Evolutionary conservation across 306 rosid genomes (phyloP).

Genomic region (Boehmeria nivea): DNA sequence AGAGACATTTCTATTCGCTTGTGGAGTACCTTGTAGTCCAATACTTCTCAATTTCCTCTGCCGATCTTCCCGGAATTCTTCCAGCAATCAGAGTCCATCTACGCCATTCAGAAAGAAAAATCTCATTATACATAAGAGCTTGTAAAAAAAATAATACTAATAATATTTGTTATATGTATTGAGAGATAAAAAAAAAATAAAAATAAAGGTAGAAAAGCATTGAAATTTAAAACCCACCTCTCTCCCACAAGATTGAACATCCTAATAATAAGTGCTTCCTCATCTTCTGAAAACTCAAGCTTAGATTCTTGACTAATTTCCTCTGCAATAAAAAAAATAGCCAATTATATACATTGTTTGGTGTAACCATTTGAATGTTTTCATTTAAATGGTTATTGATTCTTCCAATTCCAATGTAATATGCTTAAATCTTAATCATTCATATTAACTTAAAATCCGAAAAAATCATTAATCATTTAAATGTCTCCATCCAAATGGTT

Average conservation of each 20-base stretch:
- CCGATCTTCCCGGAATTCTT: slow-evolving; percentile 95
- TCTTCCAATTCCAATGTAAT: too few species aligned
- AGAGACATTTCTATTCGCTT: slow-evolving; percentile 36
- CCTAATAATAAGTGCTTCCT: slow-evolving; percentile 73
- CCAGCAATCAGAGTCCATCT: slow-evolving; percentile 98
- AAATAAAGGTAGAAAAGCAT: neutral
- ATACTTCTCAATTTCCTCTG: slow-evolving; percentile 80
- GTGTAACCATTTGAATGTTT: too few species aligned
- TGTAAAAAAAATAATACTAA: too few species aligned
- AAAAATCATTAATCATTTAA: too few species aligned
- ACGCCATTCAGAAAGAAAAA: neutral
- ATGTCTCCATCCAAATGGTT: too few species aligned
- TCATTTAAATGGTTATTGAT: too few species aligned
- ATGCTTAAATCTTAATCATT: too few species aligned
- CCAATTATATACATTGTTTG: too few species aligned
- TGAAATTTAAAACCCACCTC: slow-evolving; percentile 57
- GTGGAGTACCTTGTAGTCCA: slow-evolving; percentile 75
- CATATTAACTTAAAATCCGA: too few species aligned
- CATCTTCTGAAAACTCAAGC: slow-evolving; percentile 72
- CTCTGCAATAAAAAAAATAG: slow-evolving; percentile 31
- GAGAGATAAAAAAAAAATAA: slow-evolving; percentile 3
- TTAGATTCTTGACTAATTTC: slow-evolving; percentile 40
- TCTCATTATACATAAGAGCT: too few species aligned
- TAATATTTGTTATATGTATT: too few species aligned
- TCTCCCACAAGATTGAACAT: slow-evolving; percentile 83